Conservation (phyloP, 495 filamentous ascomycete species). For the Collariella sp. region DNA sequence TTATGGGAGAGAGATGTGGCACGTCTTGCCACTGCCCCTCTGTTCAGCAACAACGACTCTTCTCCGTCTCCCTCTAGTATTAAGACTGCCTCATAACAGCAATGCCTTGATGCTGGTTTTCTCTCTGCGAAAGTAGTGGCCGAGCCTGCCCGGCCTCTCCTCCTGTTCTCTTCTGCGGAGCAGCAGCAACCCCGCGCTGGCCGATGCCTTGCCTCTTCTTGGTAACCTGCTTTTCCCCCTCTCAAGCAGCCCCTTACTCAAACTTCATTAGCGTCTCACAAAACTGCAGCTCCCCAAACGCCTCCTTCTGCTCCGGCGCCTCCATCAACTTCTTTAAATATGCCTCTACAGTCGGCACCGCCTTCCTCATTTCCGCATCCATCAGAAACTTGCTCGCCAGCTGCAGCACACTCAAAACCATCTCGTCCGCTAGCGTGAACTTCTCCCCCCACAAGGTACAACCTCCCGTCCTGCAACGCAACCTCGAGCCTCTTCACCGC, state of each 20-base stretch:
- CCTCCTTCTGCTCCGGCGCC: conserved; percentile 42
- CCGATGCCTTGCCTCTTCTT: too few relatives aligned
- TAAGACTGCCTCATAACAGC: too few relatives aligned
- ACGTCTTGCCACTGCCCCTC: too few relatives aligned
- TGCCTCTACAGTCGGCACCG: conserved; percentile 34
- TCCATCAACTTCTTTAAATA: conserved; percentile 39
- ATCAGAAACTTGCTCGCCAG: conserved; percentile 37
- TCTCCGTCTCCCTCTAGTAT: too few relatives aligned
- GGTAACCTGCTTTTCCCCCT: neutral
- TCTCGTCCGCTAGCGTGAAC: conserved; percentile 48
- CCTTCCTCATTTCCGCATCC: conserved; percentile 44
- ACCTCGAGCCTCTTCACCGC: conserved; percentile 38
- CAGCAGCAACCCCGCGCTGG: too few relatives aligned
- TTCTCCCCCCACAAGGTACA: conserved; percentile 43
- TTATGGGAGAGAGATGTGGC: too few relatives aligned
- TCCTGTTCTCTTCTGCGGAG: too few relatives aligned
- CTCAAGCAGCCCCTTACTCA: neutral
- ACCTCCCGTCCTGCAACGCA: conserved; percentile 30
- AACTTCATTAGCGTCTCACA: conserved; percentile 32
- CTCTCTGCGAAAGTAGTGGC: too few relatives aligned
- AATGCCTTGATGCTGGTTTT: too few relatives aligned
- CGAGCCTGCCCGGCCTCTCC: too few relatives aligned
- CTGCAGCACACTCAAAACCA: conserved; percentile 33
- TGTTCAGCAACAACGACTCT: too few relatives aligned
- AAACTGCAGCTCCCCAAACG: conserved; percentile 39